Evolutionary conservation across 2,329 filamentous ascomycete genomes (phyloP), one percentile per base, ranked within the genome.

Genomic region (Zopfia rhizophila): DNA sequence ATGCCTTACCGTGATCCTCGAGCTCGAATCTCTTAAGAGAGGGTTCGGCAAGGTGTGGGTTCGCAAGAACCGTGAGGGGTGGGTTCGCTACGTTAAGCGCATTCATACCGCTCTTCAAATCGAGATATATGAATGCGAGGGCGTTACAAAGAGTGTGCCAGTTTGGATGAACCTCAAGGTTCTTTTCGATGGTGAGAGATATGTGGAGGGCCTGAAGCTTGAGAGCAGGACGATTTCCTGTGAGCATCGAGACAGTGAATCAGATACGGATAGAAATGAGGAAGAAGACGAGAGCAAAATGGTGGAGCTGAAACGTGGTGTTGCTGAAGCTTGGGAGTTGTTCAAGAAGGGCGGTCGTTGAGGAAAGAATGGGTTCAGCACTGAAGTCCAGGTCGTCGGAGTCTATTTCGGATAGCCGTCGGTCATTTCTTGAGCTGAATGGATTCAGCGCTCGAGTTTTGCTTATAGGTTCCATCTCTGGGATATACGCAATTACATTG

Each of bases 121-220:
- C 3, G 56, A 60, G 12, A 4, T 65, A 5, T 60, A 50, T 23
- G 46, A 33, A 4, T 32, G 29, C 5, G 12, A 2, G 16, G 33
- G 28, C 4, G 13, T 33, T 19, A 29, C 16, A 1, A 61, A 53
- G 13, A 11, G 14, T 1, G 30, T 69, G 16, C 66, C 63, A 3
- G 3, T 13, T 8, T 67, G 60, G 60, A 56, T 64, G 21, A 18
- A 57, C 13, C 36, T 69, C 1, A 48, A 53, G 5, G 55, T 66
- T 3, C 38, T 67, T 10, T 65, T 69, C 28, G 31, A 46, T 3
- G 59, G 58, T 8, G 61, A 67, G 11, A 28, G 29, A 4, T 66
- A 61, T 28, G 41, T 27, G 3, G 24, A 48, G 5, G 12, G 7
- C 18, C 24, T 36, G 2, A 37, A 51, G 4, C 18, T 21, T 24